Conservation (phyloP, 495 filamentous ascomycete species). For the Penicillium herquei region DNA sequence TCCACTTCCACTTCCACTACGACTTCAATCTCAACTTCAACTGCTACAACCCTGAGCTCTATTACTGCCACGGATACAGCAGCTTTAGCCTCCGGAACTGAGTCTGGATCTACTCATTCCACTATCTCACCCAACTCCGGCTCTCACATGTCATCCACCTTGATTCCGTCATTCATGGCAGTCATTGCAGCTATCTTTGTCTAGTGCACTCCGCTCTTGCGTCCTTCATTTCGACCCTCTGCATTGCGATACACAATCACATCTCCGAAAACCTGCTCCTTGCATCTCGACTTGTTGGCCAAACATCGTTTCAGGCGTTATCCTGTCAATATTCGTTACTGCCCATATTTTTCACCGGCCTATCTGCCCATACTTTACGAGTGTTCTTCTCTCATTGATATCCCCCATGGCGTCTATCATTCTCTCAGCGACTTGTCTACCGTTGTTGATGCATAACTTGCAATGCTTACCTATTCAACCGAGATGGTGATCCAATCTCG, state of each 20-base stretch:
- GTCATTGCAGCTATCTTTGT: constrained; percentile 1
- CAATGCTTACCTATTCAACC: background rate
- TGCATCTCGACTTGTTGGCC: background rate
- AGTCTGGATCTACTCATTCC: background rate
- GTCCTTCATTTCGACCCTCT: background rate
- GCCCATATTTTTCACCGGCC: background rate
- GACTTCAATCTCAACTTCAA: constrained; percentile 5
- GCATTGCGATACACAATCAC: background rate
- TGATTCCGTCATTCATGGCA: background rate
- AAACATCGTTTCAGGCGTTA: background rate
- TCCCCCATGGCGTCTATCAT: background rate
- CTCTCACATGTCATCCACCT: constrained; percentile 2
- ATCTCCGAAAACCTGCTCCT: background rate
- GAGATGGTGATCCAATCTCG: background rate
- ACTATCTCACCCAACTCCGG: constrained; percentile 2
- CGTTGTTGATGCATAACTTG: background rate
- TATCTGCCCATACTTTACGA: background rate
- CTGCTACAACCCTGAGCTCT: background rate
- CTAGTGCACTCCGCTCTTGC: background rate
- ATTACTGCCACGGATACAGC: background rate
- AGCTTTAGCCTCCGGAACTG: background rate
- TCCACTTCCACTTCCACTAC: constrained; percentile 11
- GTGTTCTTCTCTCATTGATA: background rate
- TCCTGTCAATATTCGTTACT: background rate
- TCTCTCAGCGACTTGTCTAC: background rate